phyloP scores from a whole-genome alignment of 2,329 filamentous ascomycete species.

The Herpotrichia juniperi region DNA sequence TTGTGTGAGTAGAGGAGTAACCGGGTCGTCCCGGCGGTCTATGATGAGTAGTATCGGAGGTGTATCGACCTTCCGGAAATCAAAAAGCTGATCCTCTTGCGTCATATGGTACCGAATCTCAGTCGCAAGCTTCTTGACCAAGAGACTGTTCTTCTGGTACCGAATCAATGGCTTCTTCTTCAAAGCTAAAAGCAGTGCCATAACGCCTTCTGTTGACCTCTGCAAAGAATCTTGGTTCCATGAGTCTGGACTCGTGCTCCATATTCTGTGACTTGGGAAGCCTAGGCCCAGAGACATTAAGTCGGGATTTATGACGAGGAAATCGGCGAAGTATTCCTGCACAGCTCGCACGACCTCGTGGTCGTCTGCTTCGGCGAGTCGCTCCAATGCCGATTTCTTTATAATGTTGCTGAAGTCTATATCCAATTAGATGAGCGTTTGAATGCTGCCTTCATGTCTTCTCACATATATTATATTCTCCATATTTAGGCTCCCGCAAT shows the following conservation, averaged over 20 bases:
- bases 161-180: constrained; percentile 97
- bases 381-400: constrained; percentile 93
- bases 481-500: constrained; percentile 93
- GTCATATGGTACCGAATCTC: constrained; percentile 93
- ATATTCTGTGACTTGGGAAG: constrained; percentile 76
- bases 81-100: constrained; percentile 95
- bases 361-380: constrained; percentile 93
- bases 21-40: constrained; percentile 90
- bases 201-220: constrained; percentile 82
- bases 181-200: constrained; percentile 82
- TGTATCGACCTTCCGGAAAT: constrained; percentile 93
- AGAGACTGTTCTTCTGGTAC: constrained; percentile 86
- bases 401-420: constrained; percentile 92
- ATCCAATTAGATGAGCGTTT: constrained; percentile 27
- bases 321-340: constrained; percentile 97
- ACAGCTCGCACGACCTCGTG: constrained; percentile 95
- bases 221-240: constrained; percentile 93
- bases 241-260: constrained; percentile 79
- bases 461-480: constrained; percentile 87
- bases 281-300: constrained; percentile 80
- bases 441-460: background rate
- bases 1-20: constrained; percentile 91
- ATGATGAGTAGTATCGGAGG: constrained; percentile 89
- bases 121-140: constrained; percentile 91
- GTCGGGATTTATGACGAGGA: constrained; percentile 92